A percentile compares a stretch with the other conserved stretches of the same genome.
Evolutionary conservation across 257 asterid species (phyloP).

Genomic region (Solanum piurae): DNA sequence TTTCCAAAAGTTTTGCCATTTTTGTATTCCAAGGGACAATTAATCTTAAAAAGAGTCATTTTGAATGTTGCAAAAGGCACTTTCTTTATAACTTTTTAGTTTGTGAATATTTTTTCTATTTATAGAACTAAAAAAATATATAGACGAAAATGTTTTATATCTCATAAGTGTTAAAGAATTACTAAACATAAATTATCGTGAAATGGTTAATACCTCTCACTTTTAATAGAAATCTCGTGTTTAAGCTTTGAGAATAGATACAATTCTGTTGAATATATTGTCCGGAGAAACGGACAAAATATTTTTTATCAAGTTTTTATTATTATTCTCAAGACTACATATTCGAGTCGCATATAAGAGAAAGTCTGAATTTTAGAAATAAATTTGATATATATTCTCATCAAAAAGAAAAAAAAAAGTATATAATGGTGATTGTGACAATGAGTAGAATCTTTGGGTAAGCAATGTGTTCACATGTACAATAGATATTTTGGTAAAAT

Average conservation of each 20-base stretch:
- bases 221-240: no score
- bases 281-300: neutral
- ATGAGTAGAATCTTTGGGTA: neutral
- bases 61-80: neutral
- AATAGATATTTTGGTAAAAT: neutral
- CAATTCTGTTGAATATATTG: neutral
- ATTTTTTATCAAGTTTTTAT: neutral
- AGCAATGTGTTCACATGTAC: neutral
- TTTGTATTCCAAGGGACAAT: neutral
- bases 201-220: no score
- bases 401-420: neutral
- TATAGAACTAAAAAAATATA: neutral
- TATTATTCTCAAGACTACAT: neutral
- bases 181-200: neutral
- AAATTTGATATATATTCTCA: neutral
- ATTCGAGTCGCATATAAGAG: neutral
- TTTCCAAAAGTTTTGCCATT: neutral
- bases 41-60: neutral
- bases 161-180: no score
- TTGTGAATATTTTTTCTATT: neutral
- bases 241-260: no score
- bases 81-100: neutral
- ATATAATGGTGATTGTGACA: neutral
- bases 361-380: neutral
- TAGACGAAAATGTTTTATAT: neutral